Base-by-base conservation (phyloP, 2,329 filamentous ascomycete genomes). In the Verticillium albo-atrum region DNA sequence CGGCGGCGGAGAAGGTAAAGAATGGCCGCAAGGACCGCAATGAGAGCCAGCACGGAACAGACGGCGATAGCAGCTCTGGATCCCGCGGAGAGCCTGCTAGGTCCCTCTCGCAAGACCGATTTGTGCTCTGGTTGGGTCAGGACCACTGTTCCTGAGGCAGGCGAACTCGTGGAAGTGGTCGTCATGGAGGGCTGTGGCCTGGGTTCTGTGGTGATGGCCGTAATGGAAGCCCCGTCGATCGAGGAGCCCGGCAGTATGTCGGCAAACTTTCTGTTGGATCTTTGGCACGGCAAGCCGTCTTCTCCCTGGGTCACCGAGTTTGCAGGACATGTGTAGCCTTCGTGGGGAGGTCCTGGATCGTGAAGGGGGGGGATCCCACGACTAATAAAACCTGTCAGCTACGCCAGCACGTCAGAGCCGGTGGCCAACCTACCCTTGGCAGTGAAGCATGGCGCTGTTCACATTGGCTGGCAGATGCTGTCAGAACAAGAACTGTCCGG, bases 401-500 rank as follows among this genome's bases (percentile, higher is more conserved):
- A 51, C 35, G 34, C 37, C 7, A 20, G 2, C 7, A 3, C 25
- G n/a, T 3, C n/a, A 20, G n/a, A 47, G 20, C 23, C 3, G 20
- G 12, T 14, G 15, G 6, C 15, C 34, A 23, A 7, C 76, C 70
- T 71, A 84, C 82, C 77, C 77, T 65, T 79, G 73, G 59, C 82
- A 85, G 58, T 72, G 69, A 64, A 77, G 80, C 70, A 83, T 81
- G 60, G 84, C 72, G 66, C 73, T 72, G 64, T 82, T 78, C 57
- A 83, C 77, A 64, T 75, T 82, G 54, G 81, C 82, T 84, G 57
- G 23, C 14, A 23, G n/a, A 12, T 15, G 28, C 55, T 60, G 63
- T 68, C 63, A 65, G 63, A 63, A 61, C 59, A 34, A 27, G 27
- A 32, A 27, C 34, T 6, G 57, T 55, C 28, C 26, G 55, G 54